A percentile compares a stretch with the other conserved stretches of the same genome.
Conservation (phyloP, 108 stramenopile genomes). For the Fistulifera pelliculosa region DNA sequence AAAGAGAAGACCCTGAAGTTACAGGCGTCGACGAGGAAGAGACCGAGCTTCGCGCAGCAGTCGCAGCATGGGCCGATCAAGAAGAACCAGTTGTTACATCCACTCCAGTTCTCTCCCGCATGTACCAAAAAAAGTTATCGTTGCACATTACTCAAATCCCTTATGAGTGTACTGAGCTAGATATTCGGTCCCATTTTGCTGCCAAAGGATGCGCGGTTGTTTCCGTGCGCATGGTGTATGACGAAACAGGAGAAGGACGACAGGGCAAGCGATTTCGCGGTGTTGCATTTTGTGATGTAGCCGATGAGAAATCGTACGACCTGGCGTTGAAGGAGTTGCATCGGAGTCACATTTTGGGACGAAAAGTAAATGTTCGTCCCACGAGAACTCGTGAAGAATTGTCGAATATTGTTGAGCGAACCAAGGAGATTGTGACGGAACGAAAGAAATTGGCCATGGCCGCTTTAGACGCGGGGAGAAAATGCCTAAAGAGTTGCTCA, state of each 20-base stretch:
- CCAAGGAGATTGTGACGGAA: conserved; percentile 33
- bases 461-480: conserved; percentile 21
- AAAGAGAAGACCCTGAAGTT: not conserved
- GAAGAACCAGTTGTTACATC: conserved; percentile 5
- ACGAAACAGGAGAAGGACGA: conserved; percentile 27
- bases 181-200: conserved; percentile 46
- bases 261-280: conserved; percentile 58
- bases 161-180: conserved; percentile 50
- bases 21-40: conserved; percentile 29
- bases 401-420: conserved; percentile 52
- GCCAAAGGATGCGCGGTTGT: conserved; percentile 44
- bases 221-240: conserved; percentile 71
- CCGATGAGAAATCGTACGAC: conserved; percentile 47
- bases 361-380: conserved; percentile 65
- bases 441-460: conserved; percentile 12
- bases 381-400: conserved; percentile 57
- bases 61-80: conserved; percentile 33
- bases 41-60: conserved; percentile 32
- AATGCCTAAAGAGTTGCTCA: conserved; percentile 7
- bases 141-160: conserved; percentile 72
- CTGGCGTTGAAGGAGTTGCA: conserved; percentile 36
- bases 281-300: conserved; percentile 72
- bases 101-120: conserved; percentile 2
- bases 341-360: conserved; percentile 36
- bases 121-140: conserved; percentile 24